Evolutionary conservation across 495 filamentous ascomycete species (phyloP).

Genomic region (Penicillium silybi): DNA sequence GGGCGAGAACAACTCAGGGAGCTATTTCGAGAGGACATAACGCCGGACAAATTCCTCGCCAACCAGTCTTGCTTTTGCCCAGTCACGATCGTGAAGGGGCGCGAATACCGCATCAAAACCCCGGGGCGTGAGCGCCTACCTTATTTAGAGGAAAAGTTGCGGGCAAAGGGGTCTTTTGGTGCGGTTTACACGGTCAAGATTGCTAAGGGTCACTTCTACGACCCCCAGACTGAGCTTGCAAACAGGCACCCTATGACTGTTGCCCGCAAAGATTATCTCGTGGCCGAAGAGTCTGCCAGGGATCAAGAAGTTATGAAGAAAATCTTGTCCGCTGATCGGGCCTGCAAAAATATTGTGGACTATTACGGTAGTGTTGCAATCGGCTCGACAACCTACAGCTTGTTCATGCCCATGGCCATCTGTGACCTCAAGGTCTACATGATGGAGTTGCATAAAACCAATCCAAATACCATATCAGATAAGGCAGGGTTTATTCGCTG

Average conservation of each 20-base stretch:
- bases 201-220: slow-evolving; percentile 30
- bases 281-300: background rate
- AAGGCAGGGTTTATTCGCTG: slow-evolving; percentile 23
- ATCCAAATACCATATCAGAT: background rate
- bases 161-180: slow-evolving; percentile 23
- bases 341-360: slow-evolving; percentile 29
- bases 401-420: slow-evolving; percentile 36
- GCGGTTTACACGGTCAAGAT: slow-evolving; percentile 30
- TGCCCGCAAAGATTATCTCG: slow-evolving; percentile 5
- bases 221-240: background rate
- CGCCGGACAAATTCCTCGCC: slow-evolving; percentile 23
- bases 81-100: slow-evolving; percentile 24
- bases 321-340: slow-evolving; percentile 19
- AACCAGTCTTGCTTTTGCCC: slow-evolving; percentile 33
- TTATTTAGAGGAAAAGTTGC: slow-evolving; percentile 23
- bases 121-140: slow-evolving; percentile 24
- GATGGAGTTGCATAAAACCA: slow-evolving; percentile 16
- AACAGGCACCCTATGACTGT: slow-evolving; percentile 8
- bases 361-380: slow-evolving; percentile 28
- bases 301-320: slow-evolving; percentile 29
- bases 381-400: slow-evolving; percentile 24
- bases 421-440: slow-evolving; percentile 31
- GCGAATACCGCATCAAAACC: slow-evolving; percentile 15
- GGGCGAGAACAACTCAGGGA: slow-evolving; percentile 10
- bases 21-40: slow-evolving; percentile 20